Evolutionary conservation across 192 early-diverging fungal genomes (phyloP).

Genomic region (Umbelopsis ramanniana): DNA sequence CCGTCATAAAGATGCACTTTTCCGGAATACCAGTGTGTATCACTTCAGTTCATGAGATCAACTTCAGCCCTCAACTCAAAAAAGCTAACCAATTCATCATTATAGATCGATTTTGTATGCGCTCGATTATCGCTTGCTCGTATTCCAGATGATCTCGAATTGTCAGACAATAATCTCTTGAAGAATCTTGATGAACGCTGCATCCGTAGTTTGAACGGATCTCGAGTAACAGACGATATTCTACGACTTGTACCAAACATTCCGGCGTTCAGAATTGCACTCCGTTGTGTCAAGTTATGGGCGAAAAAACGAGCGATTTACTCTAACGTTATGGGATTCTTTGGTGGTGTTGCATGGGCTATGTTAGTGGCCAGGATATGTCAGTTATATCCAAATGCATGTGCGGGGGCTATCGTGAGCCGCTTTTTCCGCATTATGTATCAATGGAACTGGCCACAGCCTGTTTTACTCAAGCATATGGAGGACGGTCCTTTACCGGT

Average conservation of each 20-base stretch:
- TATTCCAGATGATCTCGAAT: conserved; percentile 86
- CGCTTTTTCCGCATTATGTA: conserved; percentile 89
- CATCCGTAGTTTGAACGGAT: conserved; percentile 93
- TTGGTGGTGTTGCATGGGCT: conserved; percentile 99
- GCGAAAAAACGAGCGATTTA: conserved; percentile 92
- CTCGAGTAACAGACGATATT: conserved; percentile 97
- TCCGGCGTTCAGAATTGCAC: conserved; percentile 83
- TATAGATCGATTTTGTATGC: conserved; percentile 92
- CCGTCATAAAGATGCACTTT: conserved; percentile 95
- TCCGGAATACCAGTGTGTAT: conserved; percentile 79
- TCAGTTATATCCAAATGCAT: conserved; percentile 95
- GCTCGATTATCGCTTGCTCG: conserved; percentile 72
- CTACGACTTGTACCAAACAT: conserved; percentile 92
- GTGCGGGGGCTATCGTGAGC: conserved; percentile 82
- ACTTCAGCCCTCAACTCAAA: neutral
- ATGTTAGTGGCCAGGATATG: conserved; percentile 95
- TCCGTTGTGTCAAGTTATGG: conserved; percentile 96
- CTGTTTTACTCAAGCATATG: conserved; percentile 85
- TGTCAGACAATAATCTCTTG: conserved; percentile 84
- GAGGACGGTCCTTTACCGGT: conserved; percentile 87
- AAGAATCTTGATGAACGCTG: conserved; percentile 86
- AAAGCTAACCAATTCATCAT: neutral
- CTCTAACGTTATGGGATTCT: conserved; percentile 96
- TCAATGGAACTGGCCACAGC: conserved; percentile 94
- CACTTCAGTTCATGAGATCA: neutral